Base-by-base conservation (phyloP, 2,329 filamentous ascomycete species). In the Aureobasidium namibiae region DNA sequence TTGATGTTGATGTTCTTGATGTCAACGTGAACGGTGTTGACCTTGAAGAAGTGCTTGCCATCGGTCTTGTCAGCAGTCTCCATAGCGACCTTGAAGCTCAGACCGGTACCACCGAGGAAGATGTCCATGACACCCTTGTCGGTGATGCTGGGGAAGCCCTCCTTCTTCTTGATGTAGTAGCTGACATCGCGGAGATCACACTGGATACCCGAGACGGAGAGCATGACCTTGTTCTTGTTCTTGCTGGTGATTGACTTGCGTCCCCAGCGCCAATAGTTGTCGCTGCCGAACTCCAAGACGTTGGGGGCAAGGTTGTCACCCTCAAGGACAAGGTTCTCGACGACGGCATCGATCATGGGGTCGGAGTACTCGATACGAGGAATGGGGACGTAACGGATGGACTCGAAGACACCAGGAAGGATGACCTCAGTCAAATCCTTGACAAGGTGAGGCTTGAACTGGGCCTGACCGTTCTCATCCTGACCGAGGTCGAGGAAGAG, bases 241-340 rank as follows among this genome's bases (percentile, higher is more conserved):
- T 87, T 90, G 80, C 82, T 95, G 67, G 82, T 78, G 67, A 91
- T 81, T 72, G 86, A 87, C 85, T 95, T 96, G 70, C 94, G 90
- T 38, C 92, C 94, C 86, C 89, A 96, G 65, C 89, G 86, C 83
- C 92, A 90, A 78, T 94, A 95, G 78, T 97, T 94, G 76, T 97
- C 92, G 70, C 85, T 94, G 61, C 86, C 83, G 62, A 97, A 81
- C 73, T 99, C 92, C 39, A 95, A 74, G 5, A 92, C 81, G 67
- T 99, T 99, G 63, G 94, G 94, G 76, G 92, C 90, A 66, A 99
- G 85, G 76, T 99, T 99, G 78, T 97, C 92, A 65, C 90, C 92
- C 77, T 99, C 94, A 56, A 99, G 82, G 46, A 96, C 88, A 11
- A 99, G 78, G 73, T 99, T 99, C 78, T 99, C 94, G 45, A 99